Conservation (phyloP, 495 filamentous ascomycete genomes). For the Penicillium tannophilum region DNA sequence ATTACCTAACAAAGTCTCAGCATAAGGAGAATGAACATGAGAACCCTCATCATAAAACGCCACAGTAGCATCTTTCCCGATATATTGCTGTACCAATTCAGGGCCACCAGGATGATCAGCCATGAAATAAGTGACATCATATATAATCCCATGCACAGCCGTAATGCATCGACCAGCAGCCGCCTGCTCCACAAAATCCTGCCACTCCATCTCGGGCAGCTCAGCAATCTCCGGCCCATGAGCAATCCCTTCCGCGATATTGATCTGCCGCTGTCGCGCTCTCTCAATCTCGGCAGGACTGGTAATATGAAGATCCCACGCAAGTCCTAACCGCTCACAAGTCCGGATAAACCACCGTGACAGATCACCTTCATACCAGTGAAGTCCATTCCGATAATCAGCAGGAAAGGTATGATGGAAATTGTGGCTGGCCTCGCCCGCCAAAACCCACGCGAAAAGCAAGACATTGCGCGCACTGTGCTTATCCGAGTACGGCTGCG, state of each 20-base stretch:
- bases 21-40: constrained; percentile 1
- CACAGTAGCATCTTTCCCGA: constrained; percentile 35
- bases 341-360: constrained; percentile 32
- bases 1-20: constrained; percentile 1
- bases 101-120: constrained; percentile 33
- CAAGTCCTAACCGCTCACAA: constrained; percentile 28
- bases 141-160: constrained; percentile 4
- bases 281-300: constrained; percentile 25
- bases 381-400: constrained; percentile 34
- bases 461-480: constrained; percentile 28
- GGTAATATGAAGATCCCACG: constrained; percentile 25
- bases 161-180: background rate
- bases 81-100: constrained; percentile 16
- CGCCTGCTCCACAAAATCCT: background rate
- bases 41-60: background rate
- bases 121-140: constrained; percentile 12
- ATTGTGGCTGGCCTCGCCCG: constrained; percentile 37
- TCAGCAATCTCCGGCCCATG: background rate
- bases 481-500: constrained; percentile 29
- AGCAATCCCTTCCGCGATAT: background rate
- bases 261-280: background rate
- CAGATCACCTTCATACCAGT: constrained; percentile 33
- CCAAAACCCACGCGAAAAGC: constrained; percentile 28
- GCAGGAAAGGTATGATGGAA: constrained; percentile 37
- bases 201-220: constrained; percentile 5